Evolutionary conservation across 164 flowering plant genomes (phyloP).

Genomic region (Pachysandra terminalis): DNA sequence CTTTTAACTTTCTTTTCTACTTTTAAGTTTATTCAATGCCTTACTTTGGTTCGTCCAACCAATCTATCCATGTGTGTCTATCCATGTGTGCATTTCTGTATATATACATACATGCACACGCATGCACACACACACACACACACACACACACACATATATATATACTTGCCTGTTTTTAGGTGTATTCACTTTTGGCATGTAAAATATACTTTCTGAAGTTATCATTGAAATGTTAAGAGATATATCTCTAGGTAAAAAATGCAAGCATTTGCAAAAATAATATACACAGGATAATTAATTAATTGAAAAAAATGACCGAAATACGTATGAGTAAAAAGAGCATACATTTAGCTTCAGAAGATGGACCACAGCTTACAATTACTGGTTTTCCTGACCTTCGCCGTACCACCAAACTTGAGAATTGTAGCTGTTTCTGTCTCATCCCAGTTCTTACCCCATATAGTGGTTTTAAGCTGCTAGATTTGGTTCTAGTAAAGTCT

Average conservation of each 20-base stretch:
- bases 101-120: too few species aligned
- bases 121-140: too few species aligned
- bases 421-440: constrained; percentile 14
- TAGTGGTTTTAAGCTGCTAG: constrained; percentile 12
- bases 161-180: too few species aligned
- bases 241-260: neutral
- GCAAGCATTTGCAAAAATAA: too few species aligned
- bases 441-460: constrained; percentile 19
- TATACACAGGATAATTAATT: too few species aligned
- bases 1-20: too few species aligned
- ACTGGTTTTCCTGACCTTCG: constrained; percentile 21
- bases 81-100: too few species aligned
- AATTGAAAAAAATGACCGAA: neutral
- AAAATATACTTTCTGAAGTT: neutral
- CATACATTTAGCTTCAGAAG: constrained; percentile 35
- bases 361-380: constrained; percentile 19
- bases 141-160: too few species aligned
- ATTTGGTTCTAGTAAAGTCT: constrained; percentile 21
- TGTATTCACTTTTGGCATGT: too few species aligned
- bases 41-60: too few species aligned
- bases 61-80: too few species aligned
- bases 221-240: neutral
- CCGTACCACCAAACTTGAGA: constrained; percentile 25
- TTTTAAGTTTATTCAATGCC: too few species aligned
- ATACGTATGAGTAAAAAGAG: constrained; percentile 4